These are phyloP conservation scores for Leccinum incarnatum DNA, from an alignment of 768 basidiomycete genomes.

Conservation along the genomic window DNA sequence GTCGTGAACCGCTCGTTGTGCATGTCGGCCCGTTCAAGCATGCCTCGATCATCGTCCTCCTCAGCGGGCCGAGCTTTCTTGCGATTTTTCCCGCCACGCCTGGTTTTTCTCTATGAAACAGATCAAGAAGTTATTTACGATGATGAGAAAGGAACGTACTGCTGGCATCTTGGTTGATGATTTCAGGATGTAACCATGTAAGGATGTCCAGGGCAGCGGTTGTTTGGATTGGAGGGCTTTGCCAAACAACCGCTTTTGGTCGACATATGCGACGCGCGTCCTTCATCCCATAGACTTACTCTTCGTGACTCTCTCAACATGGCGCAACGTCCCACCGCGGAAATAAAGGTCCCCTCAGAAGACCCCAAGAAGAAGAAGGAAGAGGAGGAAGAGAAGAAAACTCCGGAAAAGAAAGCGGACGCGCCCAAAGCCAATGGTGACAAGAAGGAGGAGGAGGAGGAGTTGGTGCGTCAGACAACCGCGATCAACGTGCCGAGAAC, in stretches of 20 bases:
- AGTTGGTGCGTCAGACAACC: constrained; percentile 60
- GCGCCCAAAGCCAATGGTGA: constrained; percentile 55
- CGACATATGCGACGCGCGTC: constrained; percentile 30
- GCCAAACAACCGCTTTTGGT: constrained; percentile 32
- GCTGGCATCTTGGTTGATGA: constrained; percentile 11
- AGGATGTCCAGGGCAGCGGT: constrained; percentile 9
- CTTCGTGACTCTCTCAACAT: constrained; percentile 36
- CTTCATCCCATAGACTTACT: constrained; percentile 5
- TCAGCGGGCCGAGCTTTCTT: neutral
- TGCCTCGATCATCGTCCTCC: constrained; percentile 46
- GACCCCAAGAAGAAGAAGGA: constrained; percentile 73
- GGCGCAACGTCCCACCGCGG: constrained; percentile 57
- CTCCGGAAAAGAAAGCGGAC: constrained; percentile 51
- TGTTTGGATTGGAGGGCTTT: constrained; percentile 33
- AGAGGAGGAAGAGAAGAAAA: constrained; percentile 39
- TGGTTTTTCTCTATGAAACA: constrained; percentile 15
- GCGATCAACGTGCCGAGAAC: constrained; percentile 8
- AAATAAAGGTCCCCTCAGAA: constrained; percentile 64
- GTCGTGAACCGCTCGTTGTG: constrained; percentile 61
- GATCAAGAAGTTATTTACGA: neutral
- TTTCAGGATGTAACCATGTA: neutral
- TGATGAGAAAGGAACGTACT: constrained; percentile 9
- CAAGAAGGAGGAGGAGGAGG: constrained; percentile 58
- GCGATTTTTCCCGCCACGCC: constrained; percentile 12
- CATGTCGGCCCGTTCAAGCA: constrained; percentile 63